These are phyloP conservation scores for Eucalyptus melliodora DNA, from an alignment of 345 rosid species.

Conservation along the genomic window DNA sequence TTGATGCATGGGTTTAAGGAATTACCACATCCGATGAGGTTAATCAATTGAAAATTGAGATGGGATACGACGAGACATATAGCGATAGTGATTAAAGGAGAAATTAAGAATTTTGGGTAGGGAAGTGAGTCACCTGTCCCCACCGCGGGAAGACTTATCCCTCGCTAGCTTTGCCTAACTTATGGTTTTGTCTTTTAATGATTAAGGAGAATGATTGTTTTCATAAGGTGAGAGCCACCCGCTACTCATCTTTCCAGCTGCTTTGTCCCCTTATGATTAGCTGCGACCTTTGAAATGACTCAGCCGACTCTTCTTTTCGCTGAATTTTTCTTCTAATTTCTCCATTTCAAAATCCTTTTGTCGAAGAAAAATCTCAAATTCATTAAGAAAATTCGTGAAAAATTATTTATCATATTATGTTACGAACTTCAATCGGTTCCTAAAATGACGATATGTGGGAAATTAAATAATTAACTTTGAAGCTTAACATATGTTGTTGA, in stretches of 20 bases:
- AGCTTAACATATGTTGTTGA: neutral
- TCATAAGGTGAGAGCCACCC: neutral
- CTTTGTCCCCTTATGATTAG: neutral
- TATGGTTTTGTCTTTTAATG: neutral
- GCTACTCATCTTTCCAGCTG: neutral
- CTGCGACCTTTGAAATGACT: neutral
- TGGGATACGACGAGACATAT: neutral
- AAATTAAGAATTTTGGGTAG: neutral
- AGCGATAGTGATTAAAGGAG: slow-evolving; percentile 9
- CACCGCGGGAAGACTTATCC: neutral
- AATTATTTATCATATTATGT: neutral
- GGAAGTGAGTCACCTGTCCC: neutral
- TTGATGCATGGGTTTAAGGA: neutral
- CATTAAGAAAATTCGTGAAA: neutral
- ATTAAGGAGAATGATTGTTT: neutral
- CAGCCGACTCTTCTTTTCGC: neutral
- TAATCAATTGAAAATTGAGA: neutral
- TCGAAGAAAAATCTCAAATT: neutral
- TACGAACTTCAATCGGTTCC: neutral
- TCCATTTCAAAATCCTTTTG: neutral
- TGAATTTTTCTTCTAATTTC: neutral
- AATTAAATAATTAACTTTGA: neutral
- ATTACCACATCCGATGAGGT: neutral
- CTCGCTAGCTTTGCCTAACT: neutral
- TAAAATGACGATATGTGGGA: neutral